These are phyloP conservation scores for Blastocladiella britannica DNA, from an alignment of 192 early-diverging fungal species.

Conservation along the genomic window DNA sequence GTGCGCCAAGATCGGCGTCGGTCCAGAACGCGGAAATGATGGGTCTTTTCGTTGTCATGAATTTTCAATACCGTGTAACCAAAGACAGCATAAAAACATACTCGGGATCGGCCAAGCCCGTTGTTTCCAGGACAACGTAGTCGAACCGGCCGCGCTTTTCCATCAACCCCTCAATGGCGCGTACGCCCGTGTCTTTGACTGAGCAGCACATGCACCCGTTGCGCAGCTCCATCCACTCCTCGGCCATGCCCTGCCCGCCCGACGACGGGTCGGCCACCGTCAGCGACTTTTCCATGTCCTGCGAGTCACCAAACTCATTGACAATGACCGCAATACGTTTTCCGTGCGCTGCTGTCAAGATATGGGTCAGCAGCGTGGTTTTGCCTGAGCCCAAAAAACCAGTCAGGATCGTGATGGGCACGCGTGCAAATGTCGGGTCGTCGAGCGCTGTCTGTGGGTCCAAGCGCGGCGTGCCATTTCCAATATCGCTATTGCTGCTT, in stretches of 20 bases:
- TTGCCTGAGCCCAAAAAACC: constrained; percentile 69
- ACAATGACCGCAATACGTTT: constrained; percentile 93
- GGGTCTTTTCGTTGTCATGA: constrained; percentile 33
- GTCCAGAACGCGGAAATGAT: constrained; percentile 95
- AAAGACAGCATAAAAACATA: background rate
- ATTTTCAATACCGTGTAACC: background rate
- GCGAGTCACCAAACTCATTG: constrained; percentile 95
- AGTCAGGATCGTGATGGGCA: constrained; percentile 23
- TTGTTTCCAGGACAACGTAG: constrained; percentile 91
- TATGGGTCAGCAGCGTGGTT: constrained; percentile 77
- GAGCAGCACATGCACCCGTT: constrained; percentile 98
- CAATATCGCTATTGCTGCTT: too few species aligned
- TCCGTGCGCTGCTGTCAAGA: constrained; percentile 62
- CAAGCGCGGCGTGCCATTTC: too few species aligned
- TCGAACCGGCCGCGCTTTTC: constrained; percentile 80
- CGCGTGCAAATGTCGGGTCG: too few species aligned
- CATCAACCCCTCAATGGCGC: constrained; percentile 85
- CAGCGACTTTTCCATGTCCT: constrained; percentile 84
- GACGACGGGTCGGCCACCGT: constrained; percentile 54
- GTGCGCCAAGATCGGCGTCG: constrained; percentile 76
- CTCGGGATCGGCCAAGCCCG: constrained; percentile 48
- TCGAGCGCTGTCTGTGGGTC: too few species aligned
- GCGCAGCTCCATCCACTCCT: constrained; percentile 91
- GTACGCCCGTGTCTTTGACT: constrained; percentile 84
- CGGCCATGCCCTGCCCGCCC: constrained; percentile 65